Percentiles rank a stretch among this genome's conserved stretches.
Evolutionary conservation across 139 green algal genomes (phyloP).

Genomic region (Coelastrella sp.): DNA sequence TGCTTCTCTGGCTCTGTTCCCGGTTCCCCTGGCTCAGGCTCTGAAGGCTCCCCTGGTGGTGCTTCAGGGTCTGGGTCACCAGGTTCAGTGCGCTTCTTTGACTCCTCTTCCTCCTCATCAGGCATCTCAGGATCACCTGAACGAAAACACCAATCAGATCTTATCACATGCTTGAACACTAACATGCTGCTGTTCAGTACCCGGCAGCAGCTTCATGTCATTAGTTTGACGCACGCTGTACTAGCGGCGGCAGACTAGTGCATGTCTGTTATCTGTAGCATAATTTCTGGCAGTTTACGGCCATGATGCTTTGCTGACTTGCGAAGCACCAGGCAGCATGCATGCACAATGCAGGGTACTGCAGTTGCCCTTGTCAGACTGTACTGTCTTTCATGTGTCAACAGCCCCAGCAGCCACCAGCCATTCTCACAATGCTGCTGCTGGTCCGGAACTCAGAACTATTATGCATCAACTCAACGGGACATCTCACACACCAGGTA

Average conservation of each 20-base stretch:
- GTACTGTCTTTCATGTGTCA: no score
- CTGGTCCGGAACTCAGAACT: no score
- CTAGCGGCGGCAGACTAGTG: no score
- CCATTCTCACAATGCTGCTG: no score
- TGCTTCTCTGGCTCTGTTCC: conserved; percentile 41
- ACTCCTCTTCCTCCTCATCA: conserved; percentile 92
- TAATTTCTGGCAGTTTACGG: no score
- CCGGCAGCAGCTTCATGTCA: not conserved
- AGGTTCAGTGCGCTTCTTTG: conserved; percentile 76
- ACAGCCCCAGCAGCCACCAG: no score
- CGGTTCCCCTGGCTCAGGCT: conserved; percentile 65
- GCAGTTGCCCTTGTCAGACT: no score
- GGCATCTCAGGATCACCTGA: conserved; percentile 91
- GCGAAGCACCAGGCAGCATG: no score
- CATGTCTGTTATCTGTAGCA: no score
- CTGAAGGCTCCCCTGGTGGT: conserved; percentile 76
- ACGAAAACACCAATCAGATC: not conserved
- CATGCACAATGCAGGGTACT: no score
- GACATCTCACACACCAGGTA: conserved; percentile 47
- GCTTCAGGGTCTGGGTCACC: conserved; percentile 79
- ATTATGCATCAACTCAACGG: no score
- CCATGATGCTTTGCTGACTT: no score
- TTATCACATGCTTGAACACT: not conserved
- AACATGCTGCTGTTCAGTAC: not conserved
- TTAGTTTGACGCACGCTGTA: not conserved